These are phyloP conservation scores for Phaeolepiota aurea DNA, from an alignment of 768 basidiomycete genomes.

Conservation along the genomic window DNA sequence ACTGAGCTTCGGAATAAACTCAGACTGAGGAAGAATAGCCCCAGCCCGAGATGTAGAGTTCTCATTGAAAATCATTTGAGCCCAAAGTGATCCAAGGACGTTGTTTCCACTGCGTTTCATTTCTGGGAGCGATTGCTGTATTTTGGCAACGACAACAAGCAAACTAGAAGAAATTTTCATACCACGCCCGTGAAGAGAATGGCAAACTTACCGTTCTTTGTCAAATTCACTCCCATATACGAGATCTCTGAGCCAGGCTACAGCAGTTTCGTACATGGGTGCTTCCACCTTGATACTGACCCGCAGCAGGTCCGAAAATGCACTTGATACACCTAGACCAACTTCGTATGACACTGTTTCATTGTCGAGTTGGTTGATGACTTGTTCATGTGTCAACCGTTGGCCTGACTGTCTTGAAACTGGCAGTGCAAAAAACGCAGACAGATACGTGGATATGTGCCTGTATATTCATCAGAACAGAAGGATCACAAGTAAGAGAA, in stretches of 20 bases:
- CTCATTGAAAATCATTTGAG: conserved; percentile 57
- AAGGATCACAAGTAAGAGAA: conserved; percentile 1
- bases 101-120: conserved; percentile 83
- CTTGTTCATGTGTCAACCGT: conserved; percentile 75
- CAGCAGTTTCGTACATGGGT: conserved; percentile 67
- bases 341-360: conserved; percentile 85
- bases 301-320: conserved; percentile 70
- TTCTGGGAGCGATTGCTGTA: conserved; percentile 84
- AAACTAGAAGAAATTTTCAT: conserved; percentile 38
- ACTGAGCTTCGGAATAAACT: conserved; percentile 71
- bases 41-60: conserved; percentile 61
- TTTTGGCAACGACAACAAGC: conserved; percentile 78
- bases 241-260: conserved; percentile 81
- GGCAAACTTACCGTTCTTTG: conserved; percentile 53
- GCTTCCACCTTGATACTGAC: conserved; percentile 82
- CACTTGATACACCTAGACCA: conserved; percentile 50
- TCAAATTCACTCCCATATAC: conserved; percentile 71
- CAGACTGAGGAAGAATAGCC: conserved; percentile 64
- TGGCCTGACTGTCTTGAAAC: conserved; percentile 65
- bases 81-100: conserved; percentile 66
- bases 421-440: conserved; percentile 85
- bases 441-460: conserved; percentile 69
- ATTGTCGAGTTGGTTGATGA: conserved; percentile 83
- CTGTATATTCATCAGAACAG: conserved; percentile 27
- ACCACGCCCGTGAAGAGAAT: neutral